Percentiles rank a stretch among this genome's conserved stretches.
phyloP scores from a whole-genome alignment of 2,329 filamentous ascomycete species.

The Clonostachys solani region DNA sequence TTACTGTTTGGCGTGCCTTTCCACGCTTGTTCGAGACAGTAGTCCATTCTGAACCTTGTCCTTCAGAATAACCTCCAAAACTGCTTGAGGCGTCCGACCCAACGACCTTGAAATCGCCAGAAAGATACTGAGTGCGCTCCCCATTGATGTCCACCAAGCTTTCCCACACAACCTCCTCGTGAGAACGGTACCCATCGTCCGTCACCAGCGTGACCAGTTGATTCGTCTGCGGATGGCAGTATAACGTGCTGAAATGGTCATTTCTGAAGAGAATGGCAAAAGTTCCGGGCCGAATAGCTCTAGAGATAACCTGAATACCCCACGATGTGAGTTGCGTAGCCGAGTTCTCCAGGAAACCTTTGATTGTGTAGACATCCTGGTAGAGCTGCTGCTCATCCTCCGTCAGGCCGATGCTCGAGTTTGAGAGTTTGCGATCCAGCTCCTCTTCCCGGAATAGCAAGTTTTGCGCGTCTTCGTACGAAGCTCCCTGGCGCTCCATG shows the following conservation, averaged over 20 bases:
- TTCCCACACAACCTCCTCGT: constrained; percentile 95
- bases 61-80: constrained; percentile 6
- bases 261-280: constrained; percentile 94
- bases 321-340: constrained; percentile 84
- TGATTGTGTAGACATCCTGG: constrained; percentile 80
- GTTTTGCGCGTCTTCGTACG: constrained; percentile 90
- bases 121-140: constrained; percentile 76
- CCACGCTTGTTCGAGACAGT: constrained; percentile 38
- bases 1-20: constrained; percentile 9
- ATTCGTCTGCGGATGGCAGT: constrained; percentile 76
- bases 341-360: constrained; percentile 72
- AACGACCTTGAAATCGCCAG: constrained; percentile 86
- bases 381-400: constrained; percentile 74
- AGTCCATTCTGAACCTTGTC: constrained; percentile 42
- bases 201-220: constrained; percentile 83
- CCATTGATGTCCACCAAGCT: constrained; percentile 86
- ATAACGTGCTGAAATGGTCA: constrained; percentile 93
- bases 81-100: constrained; percentile 37
- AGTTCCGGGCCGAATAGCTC: constrained; percentile 68
- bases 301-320: constrained; percentile 71
- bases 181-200: constrained; percentile 82
- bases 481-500: constrained; percentile 69
- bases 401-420: constrained; percentile 45
- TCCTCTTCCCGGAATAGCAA: constrained; percentile 87
- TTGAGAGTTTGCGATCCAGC: constrained; percentile 69